A percentile compares a stretch with the other conserved stretches of the same genome.
phyloP scores from a whole-genome alignment of 116 monocot species.

The Posidonia oceanica region DNA sequence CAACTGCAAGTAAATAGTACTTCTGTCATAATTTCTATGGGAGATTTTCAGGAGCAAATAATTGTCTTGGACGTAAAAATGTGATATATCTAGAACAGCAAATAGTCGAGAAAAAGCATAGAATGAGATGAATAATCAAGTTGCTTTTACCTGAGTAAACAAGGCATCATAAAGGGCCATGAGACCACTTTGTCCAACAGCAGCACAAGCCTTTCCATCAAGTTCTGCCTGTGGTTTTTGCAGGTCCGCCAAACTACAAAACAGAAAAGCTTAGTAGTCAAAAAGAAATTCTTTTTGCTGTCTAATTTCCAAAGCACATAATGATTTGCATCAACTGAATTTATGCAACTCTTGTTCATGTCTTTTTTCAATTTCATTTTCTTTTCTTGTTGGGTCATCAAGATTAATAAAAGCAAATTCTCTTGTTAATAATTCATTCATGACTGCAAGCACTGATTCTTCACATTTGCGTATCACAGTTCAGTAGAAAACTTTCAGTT shows the following conservation, averaged over 20 bases:
- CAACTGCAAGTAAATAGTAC: conserved; percentile 40
- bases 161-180: conserved; percentile 92
- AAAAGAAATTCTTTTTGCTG: background rate
- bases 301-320: too few relatives aligned
- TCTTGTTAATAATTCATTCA: too few relatives aligned
- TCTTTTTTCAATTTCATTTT: too few relatives aligned
- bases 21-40: background rate
- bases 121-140: background rate
- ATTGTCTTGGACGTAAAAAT: background rate
- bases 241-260: conserved; percentile 78
- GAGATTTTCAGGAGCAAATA: background rate
- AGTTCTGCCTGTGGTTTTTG: conserved; percentile 81
- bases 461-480: too few relatives aligned
- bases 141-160: conserved; percentile 55
- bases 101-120: background rate
- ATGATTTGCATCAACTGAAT: too few relatives aligned
- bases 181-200: conserved; percentile 90
- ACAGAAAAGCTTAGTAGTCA: background rate
- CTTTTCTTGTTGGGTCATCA: too few relatives aligned
- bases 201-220: conserved; percentile 92
- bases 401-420: too few relatives aligned
- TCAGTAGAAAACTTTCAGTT: too few relatives aligned
- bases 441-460: too few relatives aligned
- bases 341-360: too few relatives aligned
- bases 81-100: background rate